Evolutionary conservation across 2,329 filamentous ascomycete species (phyloP).

Genomic region (Exserohilum turcica): DNA sequence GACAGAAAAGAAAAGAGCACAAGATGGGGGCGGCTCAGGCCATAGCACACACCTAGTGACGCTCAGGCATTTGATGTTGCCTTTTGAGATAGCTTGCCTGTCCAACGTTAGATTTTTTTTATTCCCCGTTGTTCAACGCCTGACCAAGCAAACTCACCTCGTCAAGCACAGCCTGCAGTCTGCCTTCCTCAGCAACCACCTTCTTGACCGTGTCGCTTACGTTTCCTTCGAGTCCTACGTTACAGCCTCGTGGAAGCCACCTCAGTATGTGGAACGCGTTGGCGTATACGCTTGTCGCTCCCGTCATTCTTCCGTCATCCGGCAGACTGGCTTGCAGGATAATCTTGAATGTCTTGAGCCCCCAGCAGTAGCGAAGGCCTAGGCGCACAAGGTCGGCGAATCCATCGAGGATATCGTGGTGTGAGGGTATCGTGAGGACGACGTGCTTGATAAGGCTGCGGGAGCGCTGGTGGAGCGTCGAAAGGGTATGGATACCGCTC

Average conservation of each 20-base stretch:
- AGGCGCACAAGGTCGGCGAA: constrained; percentile 55
- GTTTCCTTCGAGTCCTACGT: constrained; percentile 49
- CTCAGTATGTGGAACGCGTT: constrained; percentile 55
- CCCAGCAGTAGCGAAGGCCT: constrained; percentile 53
- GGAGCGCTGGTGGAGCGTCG: constrained; percentile 50
- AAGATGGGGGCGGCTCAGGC: no score
- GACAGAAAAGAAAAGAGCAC: background rate
- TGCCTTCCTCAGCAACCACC: constrained; percentile 52
- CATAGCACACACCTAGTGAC: constrained; percentile 18
- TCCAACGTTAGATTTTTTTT: background rate
- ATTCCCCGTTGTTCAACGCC: background rate
- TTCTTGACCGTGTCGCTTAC: constrained; percentile 47
- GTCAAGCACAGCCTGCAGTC: constrained; percentile 48
- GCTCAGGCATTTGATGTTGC: constrained; percentile 48
- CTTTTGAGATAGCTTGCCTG: constrained; percentile 42
- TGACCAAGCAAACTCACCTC: constrained; percentile 41
- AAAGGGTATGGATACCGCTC: constrained; percentile 47
- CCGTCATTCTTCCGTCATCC: constrained; percentile 31
- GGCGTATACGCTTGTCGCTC: constrained; percentile 52
- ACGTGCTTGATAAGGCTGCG: constrained; percentile 52
- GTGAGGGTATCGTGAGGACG: constrained; percentile 51
- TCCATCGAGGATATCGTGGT: constrained; percentile 54
- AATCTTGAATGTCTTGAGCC: constrained; percentile 50
- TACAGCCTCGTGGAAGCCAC: constrained; percentile 52
- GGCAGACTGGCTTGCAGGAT: constrained; percentile 43